Conservation (phyloP, 2,329 filamentous ascomycete species). For the Diaporthe capsici region DNA sequence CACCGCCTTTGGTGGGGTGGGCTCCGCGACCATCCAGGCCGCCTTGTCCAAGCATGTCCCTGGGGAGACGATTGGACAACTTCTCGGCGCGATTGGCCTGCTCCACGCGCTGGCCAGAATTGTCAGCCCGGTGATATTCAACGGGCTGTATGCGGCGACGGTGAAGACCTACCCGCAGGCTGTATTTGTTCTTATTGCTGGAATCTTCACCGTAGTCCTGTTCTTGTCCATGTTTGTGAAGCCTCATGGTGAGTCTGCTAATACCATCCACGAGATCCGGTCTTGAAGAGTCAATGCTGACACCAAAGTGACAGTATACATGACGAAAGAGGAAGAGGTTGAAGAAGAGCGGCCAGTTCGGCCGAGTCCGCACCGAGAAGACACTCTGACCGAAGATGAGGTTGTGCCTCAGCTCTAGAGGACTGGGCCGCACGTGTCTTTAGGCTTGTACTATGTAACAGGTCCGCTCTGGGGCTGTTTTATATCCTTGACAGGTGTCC, state of each 20-base stretch:
- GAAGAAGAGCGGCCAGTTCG: slow-evolving; percentile 4
- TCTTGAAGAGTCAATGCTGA: slow-evolving; percentile 1
- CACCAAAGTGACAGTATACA: slow-evolving; percentile 40
- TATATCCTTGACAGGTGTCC: background rate
- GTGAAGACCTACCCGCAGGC: slow-evolving; percentile 84
- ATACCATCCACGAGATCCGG: background rate
- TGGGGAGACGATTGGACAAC: slow-evolving; percentile 82
- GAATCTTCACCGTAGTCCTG: slow-evolving; percentile 77
- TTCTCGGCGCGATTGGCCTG: slow-evolving; percentile 90
- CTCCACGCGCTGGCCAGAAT: slow-evolving; percentile 87
- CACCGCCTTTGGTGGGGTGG: slow-evolving; percentile 85
- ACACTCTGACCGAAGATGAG: slow-evolving; percentile 44
- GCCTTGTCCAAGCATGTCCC: slow-evolving; percentile 93
- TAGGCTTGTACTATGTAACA: background rate
- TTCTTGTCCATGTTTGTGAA: slow-evolving; percentile 78
- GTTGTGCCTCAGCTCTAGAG: slow-evolving; percentile 44
- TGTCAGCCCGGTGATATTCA: slow-evolving; percentile 85
- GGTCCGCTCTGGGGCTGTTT: background rate
- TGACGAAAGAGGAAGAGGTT: slow-evolving; percentile 37
- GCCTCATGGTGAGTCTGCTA: slow-evolving; percentile 77
- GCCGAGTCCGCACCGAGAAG: slow-evolving; percentile 31
- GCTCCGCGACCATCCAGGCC: slow-evolving; percentile 86
- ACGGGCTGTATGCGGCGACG: slow-evolving; percentile 86
- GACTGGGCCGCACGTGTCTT: background rate
- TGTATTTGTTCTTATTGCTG: slow-evolving; percentile 82